Conservation (phyloP, 768 basidiomycete genomes). For the Leccinum fibrillosum region DNA sequence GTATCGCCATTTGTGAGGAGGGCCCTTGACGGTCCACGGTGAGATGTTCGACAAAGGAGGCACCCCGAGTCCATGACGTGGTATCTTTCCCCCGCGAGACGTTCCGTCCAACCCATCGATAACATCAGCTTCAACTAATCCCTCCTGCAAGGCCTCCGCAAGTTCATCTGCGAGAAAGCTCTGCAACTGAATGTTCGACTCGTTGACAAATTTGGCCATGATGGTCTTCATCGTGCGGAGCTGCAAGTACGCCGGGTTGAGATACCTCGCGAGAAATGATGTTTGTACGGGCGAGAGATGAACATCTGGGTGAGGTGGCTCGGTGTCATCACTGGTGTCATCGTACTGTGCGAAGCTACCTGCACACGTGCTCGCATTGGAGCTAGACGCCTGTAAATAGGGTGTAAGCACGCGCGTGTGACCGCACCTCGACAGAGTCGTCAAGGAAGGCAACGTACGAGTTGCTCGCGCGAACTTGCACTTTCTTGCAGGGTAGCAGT, state of each 20-base stretch:
- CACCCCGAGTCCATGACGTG: constrained; percentile 64
- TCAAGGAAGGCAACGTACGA: constrained; percentile 54
- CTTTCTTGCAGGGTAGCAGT: constrained; percentile 53
- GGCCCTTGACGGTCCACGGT: constrained; percentile 75
- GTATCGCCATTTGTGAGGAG: constrained; percentile 95
- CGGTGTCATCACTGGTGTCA: constrained; percentile 29
- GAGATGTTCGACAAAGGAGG: constrained; percentile 39
- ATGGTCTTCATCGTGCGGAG: constrained; percentile 77
- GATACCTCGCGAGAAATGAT: constrained; percentile 75
- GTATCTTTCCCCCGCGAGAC: constrained; percentile 51
- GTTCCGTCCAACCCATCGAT: constrained; percentile 57
- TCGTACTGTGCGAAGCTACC: constrained; percentile 53
- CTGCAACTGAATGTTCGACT: constrained; percentile 87
- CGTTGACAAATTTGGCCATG: constrained; percentile 74
- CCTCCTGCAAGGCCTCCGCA: constrained; percentile 61
- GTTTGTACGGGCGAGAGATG: constrained; percentile 56
- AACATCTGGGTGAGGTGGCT: constrained; percentile 48
- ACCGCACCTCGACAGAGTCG: background rate
- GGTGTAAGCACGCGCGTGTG: constrained; percentile 4
- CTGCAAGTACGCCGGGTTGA: constrained; percentile 90
- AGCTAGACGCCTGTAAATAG: constrained; percentile 52
- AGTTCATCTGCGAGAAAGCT: constrained; percentile 75
- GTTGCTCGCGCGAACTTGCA: constrained; percentile 89
- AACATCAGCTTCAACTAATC: constrained; percentile 60
- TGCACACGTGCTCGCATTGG: constrained; percentile 34